These are phyloP conservation scores for Apiospora rasikravindrae DNA, from an alignment of 2,329 filamentous ascomycete genomes.

Conservation along the genomic window DNA sequence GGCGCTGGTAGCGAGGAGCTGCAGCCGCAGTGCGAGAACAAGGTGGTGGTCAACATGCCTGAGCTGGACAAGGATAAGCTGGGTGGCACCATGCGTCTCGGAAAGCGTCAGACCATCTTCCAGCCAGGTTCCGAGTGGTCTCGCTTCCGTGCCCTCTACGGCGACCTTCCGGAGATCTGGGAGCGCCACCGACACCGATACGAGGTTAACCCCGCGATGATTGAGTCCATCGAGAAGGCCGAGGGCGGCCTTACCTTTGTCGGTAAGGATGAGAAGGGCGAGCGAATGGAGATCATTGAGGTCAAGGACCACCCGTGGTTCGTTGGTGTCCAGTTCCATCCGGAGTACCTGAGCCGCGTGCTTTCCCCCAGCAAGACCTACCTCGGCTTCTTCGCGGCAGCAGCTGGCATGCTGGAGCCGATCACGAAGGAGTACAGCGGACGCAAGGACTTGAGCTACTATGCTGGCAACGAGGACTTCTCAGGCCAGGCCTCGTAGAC, in stretches of 20 bases:
- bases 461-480: neutral
- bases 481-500: neutral
- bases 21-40: slow-evolving; percentile 61
- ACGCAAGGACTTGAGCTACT: slow-evolving; percentile 21
- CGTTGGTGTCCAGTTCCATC: slow-evolving; percentile 85
- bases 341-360: slow-evolving; percentile 81
- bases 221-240: slow-evolving; percentile 68
- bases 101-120: slow-evolving; percentile 76
- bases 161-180: slow-evolving; percentile 56
- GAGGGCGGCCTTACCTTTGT: slow-evolving; percentile 71
- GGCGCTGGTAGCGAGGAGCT: slow-evolving; percentile 63
- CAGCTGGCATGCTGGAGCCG: slow-evolving; percentile 66
- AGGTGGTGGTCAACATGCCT: slow-evolving; percentile 89
- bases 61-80: slow-evolving; percentile 66
- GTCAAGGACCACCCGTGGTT: slow-evolving; percentile 84
- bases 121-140: slow-evolving; percentile 79
- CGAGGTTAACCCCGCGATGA: slow-evolving; percentile 83
- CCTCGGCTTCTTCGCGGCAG: slow-evolving; percentile 84
- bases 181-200: slow-evolving; percentile 90
- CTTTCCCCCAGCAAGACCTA: slow-evolving; percentile 76
- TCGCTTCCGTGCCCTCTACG: slow-evolving; percentile 77
- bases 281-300: slow-evolving; percentile 84
- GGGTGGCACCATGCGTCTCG: slow-evolving; percentile 88
- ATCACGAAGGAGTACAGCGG: slow-evolving; percentile 30
- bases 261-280: slow-evolving; percentile 78